phyloP scores from a whole-genome alignment of 345 rosid species.

The Salix caprea region DNA sequence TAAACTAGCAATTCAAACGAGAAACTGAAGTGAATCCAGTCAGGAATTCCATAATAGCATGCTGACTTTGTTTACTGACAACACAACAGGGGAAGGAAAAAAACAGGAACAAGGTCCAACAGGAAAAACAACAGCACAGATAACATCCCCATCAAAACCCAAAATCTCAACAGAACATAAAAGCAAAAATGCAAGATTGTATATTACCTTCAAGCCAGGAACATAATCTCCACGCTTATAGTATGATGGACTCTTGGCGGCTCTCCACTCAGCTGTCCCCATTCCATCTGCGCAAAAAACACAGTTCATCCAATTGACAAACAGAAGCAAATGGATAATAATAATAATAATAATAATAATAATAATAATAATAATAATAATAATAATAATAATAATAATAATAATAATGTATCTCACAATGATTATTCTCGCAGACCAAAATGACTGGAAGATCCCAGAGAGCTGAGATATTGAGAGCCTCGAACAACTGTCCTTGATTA shows the following conservation, averaged over 20 bases:
- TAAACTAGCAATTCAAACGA: background rate
- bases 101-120: too few species aligned
- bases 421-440: conserved; percentile 95
- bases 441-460: conserved; percentile 96
- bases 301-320: background rate
- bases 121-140: background rate
- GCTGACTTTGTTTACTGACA: background rate
- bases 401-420: conserved; percentile 43
- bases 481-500: conserved; percentile 94
- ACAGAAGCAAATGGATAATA: background rate
- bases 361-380: too few species aligned
- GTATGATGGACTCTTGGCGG: conserved; percentile 84
- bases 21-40: background rate
- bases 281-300: conserved; percentile 63
- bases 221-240: conserved; percentile 98
- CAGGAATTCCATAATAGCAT: background rate
- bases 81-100: background rate
- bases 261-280: conserved; percentile 99
- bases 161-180: background rate
- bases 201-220: conserved; percentile 87
- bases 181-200: background rate
- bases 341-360: too few species aligned
- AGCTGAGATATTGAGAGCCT: conserved; percentile 86
- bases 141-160: background rate
- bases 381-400: background rate